Conservation (phyloP, 164 flowering plant genomes). For the Amborella trichopoda region DNA sequence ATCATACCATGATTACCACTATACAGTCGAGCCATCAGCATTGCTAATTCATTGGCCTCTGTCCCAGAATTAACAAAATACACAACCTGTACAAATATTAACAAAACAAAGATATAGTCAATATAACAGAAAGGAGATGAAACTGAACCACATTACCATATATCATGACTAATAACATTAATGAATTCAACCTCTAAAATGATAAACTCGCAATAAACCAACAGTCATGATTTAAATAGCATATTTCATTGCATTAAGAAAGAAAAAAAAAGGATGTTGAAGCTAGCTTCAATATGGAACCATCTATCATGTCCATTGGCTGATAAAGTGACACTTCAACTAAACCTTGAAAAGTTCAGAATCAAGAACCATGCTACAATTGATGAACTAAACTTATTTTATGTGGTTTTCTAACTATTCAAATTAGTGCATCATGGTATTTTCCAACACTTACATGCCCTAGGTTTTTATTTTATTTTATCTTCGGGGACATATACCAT, state of each 20-base stretch:
- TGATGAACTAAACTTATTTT: not conserved
- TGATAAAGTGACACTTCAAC: too few relatives aligned
- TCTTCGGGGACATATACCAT: too few relatives aligned
- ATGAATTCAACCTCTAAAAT: not conserved
- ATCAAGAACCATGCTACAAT: not conserved
- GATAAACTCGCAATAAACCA: not conserved
- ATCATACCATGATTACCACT: conserved; percentile 82
- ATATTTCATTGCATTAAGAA: not conserved
- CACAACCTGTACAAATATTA: conserved; percentile 49
- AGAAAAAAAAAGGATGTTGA: not conserved
- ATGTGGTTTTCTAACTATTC: not conserved
- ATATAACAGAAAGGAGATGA: not conserved
- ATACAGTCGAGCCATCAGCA: conserved; percentile 92
- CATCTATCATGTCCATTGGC: too few relatives aligned
- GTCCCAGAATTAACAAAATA: conserved; percentile 93
- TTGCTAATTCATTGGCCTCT: conserved; percentile 96
- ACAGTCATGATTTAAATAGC: not conserved
- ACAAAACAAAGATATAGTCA: not conserved
- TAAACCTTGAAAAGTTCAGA: not conserved
- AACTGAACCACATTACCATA: not conserved
- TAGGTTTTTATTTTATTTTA: too few relatives aligned
- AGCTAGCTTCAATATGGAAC: not conserved
- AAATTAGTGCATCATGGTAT: too few relatives aligned
- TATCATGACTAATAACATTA: too few relatives aligned
- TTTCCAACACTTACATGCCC: too few relatives aligned